phyloP scores from a whole-genome alignment of 805 yeast genomes.

The Jamesozyma jinghongensis region DNA sequence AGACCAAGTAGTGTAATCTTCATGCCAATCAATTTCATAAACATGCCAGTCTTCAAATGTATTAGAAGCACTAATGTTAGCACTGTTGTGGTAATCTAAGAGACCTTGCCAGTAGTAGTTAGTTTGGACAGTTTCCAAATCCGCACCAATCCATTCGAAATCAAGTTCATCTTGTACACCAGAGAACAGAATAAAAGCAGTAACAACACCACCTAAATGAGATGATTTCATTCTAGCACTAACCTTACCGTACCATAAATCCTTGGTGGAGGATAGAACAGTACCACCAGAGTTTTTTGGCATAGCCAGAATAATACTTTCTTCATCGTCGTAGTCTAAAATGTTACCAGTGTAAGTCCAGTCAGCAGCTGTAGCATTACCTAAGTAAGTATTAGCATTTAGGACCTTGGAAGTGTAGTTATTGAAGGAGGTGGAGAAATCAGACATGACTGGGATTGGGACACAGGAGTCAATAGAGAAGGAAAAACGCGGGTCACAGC shows the following conservation, averaged over 20 bases:
- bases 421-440: conserved; percentile 37
- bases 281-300: conserved; percentile 68
- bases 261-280: conserved; percentile 68
- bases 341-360: conserved; percentile 61
- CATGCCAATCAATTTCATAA: conserved; percentile 75
- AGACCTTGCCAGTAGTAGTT: conserved; percentile 75
- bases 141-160: conserved; percentile 75
- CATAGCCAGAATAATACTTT: conserved; percentile 62
- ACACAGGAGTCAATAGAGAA: conserved; percentile 57
- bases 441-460: conserved; percentile 72
- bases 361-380: conserved; percentile 56
- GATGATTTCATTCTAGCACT: conserved; percentile 64
- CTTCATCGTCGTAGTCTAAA: conserved; percentile 41
- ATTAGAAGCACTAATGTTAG: conserved; percentile 32
- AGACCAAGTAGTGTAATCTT: conserved; percentile 60
- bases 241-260: conserved; percentile 82
- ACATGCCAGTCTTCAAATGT: conserved; percentile 65
- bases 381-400: conserved; percentile 43
- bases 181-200: conserved; percentile 74
- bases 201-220: conserved; percentile 67
- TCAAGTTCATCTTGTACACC: conserved; percentile 88
- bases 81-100: conserved; percentile 56
- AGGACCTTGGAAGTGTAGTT: conserved; percentile 28
- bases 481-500: conserved; percentile 74
- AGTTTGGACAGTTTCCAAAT: conserved; percentile 57